Conservation (phyloP, 2,329 filamentous ascomycete genomes). For the Claviceps sp. region DNA sequence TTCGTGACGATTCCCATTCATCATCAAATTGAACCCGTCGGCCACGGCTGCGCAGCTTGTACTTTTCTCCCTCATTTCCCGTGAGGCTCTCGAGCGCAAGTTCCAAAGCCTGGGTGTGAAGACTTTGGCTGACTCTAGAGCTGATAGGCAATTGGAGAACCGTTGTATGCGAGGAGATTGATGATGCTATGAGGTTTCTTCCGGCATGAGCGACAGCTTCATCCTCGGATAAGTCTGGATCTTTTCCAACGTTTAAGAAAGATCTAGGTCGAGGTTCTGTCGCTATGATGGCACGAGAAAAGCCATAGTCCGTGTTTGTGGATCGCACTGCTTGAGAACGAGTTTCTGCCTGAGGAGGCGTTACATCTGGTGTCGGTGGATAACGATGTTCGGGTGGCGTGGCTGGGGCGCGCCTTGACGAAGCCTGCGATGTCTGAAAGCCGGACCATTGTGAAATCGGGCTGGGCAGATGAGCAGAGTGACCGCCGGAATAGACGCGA, state of each 20-base stretch:
- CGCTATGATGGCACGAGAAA: constrained; percentile 39
- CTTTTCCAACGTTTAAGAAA: constrained; percentile 58
- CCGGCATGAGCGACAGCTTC: constrained; percentile 32
- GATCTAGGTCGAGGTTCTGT: constrained; percentile 53
- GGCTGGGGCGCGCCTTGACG: constrained; percentile 29
- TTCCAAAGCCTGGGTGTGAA: constrained; percentile 23
- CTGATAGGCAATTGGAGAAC: constrained; percentile 24
- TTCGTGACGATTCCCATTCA: constrained; percentile 36
- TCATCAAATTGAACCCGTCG: constrained; percentile 46
- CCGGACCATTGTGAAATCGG: constrained; percentile 25
- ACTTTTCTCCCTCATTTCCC: constrained; percentile 25
- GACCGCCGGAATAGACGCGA: constrained; percentile 40
- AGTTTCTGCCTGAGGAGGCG: constrained; percentile 44
- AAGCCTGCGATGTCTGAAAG: constrained; percentile 24
- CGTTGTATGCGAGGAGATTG: constrained; percentile 30
- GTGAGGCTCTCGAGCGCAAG: constrained; percentile 29
- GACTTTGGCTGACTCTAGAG: constrained; percentile 5
- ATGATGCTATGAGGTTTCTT: constrained; percentile 24
- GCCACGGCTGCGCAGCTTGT: constrained; percentile 29
- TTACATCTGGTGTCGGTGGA: constrained; percentile 63
- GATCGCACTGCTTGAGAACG: constrained; percentile 34
- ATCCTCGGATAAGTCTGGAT: constrained; percentile 49
- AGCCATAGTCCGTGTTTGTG: constrained; percentile 31
- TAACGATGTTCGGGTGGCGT: constrained; percentile 54
- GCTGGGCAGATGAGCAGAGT: constrained; percentile 30